These are phyloP conservation scores for Guyanaporus albipodus DNA, from an alignment of 768 basidiomycete species.

Conservation along the genomic window DNA sequence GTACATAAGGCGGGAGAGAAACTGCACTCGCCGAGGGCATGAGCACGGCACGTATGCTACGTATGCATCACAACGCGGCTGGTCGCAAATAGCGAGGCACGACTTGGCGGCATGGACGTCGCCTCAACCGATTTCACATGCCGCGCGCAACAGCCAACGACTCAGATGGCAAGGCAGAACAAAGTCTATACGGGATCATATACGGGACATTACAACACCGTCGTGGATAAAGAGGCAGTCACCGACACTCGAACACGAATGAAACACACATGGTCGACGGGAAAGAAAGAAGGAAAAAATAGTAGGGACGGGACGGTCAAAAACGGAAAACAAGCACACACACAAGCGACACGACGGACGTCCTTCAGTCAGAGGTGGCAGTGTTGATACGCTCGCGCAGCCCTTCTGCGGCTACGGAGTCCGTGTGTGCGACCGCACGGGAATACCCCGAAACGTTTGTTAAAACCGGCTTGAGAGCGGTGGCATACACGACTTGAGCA, in stretches of 20 bases:
- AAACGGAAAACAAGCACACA: too few relatives aligned
- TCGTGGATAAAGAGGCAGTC: conserved; percentile 11
- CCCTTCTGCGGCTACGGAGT: conserved; percentile 50
- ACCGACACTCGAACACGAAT: conserved; percentile 5
- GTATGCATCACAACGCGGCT: too few relatives aligned
- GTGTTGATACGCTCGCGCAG: conserved; percentile 43
- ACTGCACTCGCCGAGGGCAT: too few relatives aligned
- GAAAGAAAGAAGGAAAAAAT: neutral
- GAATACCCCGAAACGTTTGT: conserved; percentile 51
- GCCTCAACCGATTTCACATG: too few relatives aligned
- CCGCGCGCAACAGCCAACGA: too few relatives aligned
- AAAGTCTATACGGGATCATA: conserved; percentile 23
- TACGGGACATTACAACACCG: conserved; percentile 23
- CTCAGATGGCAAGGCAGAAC: too few relatives aligned
- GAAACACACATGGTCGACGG: neutral
- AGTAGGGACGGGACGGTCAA: neutral
- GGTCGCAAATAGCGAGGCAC: too few relatives aligned
- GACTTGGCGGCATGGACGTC: too few relatives aligned
- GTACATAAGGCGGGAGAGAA: too few relatives aligned
- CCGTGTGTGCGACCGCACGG: conserved; percentile 41
- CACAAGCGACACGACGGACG: neutral
- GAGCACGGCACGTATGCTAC: too few relatives aligned
- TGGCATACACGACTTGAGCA: conserved; percentile 76
- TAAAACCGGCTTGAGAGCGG: conserved; percentile 77
- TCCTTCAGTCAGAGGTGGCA: conserved; percentile 33